Base-by-base conservation (phyloP, 1,139 yeast genomes). In the Protomyces inouyei region DNA sequence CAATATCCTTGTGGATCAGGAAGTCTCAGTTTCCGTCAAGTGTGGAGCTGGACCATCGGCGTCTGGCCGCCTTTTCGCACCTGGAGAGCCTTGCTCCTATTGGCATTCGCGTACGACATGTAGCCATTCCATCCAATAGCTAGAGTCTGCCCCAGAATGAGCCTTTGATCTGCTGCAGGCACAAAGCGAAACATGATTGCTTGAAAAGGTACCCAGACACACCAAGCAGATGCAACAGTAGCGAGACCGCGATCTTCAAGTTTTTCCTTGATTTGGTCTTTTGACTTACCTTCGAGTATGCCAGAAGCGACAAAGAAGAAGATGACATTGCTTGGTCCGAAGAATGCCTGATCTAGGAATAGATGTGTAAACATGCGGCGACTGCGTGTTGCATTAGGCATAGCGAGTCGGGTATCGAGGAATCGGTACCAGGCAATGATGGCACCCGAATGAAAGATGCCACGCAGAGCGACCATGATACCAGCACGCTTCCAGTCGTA, bases 261-360 rank as follows among this genome's bases (percentile, higher is more conserved):
- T 21, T 59, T 59, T 25, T 59, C 57, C 35, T 35, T 52, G 63
- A 59, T 59, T 43, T 59, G 57, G 6, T 8, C 38, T 43, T 23
- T 5, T 16, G 56, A 23, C 43, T 59, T 59, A 12, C 53, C 55
- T 51, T 59, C 63, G 16, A 59, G 45, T 48, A 59, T 35, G 10
- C 63, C 63, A 28, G 52, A 38, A 6, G 57, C 63, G 45, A 38
- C 52, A 21, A 59, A 59, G 57, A 59, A 59, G 57, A 59, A 59
- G 56, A 45, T 35, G 45, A 59, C 57, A 55, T 52, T 52, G 52
- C 21, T n/a, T 32, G 63, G 63, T 12, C 63, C 63, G 23, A 59
- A 59, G 35, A 59, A 40, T 21, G 52, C 56, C 8, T 59, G 63
- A 23, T 59, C 63, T 51, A 59, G 52, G 35, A 37, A 14, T 25